Evolutionary conservation across 2,329 filamentous ascomycete species (phyloP), one percentile per base, ranked within the genome.

Genomic region (Orbilia brochopaga): DNA sequence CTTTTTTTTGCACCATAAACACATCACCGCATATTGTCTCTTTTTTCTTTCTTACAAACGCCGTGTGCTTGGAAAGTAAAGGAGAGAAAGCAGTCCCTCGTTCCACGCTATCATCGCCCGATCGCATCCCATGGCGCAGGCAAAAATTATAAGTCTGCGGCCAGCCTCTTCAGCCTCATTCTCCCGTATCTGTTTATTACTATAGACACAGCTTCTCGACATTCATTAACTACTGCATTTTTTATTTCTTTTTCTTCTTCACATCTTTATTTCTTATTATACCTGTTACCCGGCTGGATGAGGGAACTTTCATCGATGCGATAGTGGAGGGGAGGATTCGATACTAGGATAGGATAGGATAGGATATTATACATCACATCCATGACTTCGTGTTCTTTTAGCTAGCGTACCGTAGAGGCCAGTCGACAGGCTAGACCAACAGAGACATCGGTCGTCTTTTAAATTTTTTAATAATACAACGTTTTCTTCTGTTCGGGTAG

Each of bases 161-260:
- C 37, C 13, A 42, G 37, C 37, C 37, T 17, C n/a, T 42, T 42
- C 37, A 42, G 37, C 11, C 37, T 42, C n/a, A 15, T 17, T 42
- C 37, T 42, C 4, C 11, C 5, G 3, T 42, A 42, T 17, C 15
- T 15, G 37, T 42, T 42, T 42, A 42, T 42, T 42, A 42, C 37
- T 42, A 42, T 42, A 42, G 37, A 42, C n/a, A 42, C 37, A 40
- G 19, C 46, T 59, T 59, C 48, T 70, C 59, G 23, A 64, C 66
- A 54, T 46, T 70, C 66, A 44, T 64, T 63, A 32, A 52, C 19
- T 15, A 35, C 51, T 42, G 11, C 2, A 15, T 42, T 27, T 13
- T 58, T 46, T 37, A 35, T 21, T n/a, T 58, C 7, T 27, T 52
- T 44, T 17, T 50, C 48, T 37, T 11, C n/a, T n/a, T n/a, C n/a